Percentiles rank a stretch among this genome's conserved stretches.
Evolutionary conservation across 257 asterid species (phyloP).

Genomic region (Solanum dulcamara): DNA sequence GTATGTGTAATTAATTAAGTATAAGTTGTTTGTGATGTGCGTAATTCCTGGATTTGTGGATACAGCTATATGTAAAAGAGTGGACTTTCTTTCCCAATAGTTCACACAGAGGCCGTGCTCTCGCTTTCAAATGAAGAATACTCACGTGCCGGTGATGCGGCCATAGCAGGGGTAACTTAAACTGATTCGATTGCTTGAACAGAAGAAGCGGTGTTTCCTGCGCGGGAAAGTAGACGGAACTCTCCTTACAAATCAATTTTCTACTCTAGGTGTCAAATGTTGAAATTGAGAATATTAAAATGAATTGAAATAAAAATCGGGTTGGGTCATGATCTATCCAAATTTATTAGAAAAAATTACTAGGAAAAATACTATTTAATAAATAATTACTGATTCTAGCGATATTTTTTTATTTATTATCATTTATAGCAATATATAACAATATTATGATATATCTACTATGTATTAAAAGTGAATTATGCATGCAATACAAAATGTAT

Average conservation of each 20-base stretch:
- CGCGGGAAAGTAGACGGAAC: not conserved
- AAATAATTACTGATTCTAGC: too few relatives aligned
- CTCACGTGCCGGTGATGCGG: not conserved
- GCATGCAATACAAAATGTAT: too few relatives aligned
- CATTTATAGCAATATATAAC: too few relatives aligned
- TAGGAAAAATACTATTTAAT: too few relatives aligned
- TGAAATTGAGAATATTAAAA: too few relatives aligned
- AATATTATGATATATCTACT: too few relatives aligned
- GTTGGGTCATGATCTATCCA: too few relatives aligned
- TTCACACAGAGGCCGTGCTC: conserved; percentile 2
- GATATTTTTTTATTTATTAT: too few relatives aligned
- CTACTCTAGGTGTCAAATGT: too few relatives aligned
- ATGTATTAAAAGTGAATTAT: too few relatives aligned
- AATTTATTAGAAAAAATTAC: too few relatives aligned
- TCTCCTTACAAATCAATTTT: not conserved
- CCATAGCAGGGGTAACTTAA: not conserved
- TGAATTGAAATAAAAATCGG: too few relatives aligned
- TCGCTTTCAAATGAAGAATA: conserved; percentile 3
- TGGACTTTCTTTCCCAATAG: not conserved
- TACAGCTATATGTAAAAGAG: not conserved
- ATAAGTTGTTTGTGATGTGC: not conserved
- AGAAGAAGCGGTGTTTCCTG: not conserved
- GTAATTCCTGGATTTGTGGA: not conserved
- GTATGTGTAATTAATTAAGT: not conserved
- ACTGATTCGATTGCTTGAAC: not conserved